Evolutionary conservation across 371 early-diverging fungal genomes (phyloP), one percentile per base, ranked within the genome.

Genomic region (Nematocida major): DNA sequence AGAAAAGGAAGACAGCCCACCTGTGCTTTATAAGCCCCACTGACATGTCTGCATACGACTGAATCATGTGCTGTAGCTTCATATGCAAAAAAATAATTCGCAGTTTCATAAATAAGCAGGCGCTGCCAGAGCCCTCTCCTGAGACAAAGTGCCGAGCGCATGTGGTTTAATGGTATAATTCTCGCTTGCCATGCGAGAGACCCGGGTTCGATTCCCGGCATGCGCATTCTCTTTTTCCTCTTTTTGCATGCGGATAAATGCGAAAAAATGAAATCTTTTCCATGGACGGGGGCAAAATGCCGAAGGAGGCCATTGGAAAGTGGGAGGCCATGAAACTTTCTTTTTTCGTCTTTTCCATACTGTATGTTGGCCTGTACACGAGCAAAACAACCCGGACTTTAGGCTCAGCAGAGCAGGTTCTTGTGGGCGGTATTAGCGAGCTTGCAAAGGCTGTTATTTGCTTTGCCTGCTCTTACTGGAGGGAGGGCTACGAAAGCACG

Each of bases 151-250:
- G 42, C 0, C 39, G 63, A 79, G 86, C 86, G 82, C 81, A 78
- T 81, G 81, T 87, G 82, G 86, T 87, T 84, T 86, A 85, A 85
- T 85, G 87, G 87, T 85, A 87, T 82, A 84, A 87, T 85, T 82
- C 69, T 81, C 83, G 84, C 87, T 84, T 87, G 82, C 86, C 87
- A 87, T 82, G 87, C 86, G 84, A 81, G 78, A 85, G 87, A 82
- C 86, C 87, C 84, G 87, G 84, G 87, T 87, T 87, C 87, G 86
- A 87, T 85, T 87, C 87, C 84, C 87, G 85, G 87, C 82, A 82
- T 79, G 80, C 84, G 87, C 87, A 87, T 59, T 79, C 28, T 67
- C 80, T 86, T 66, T 66, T 26, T 54, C 7, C 61, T 69, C 61
- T 69, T 47, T 59, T 36, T 22, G 54, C 9, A 13, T 11, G 15